Percentiles rank a stretch among this genome's conserved stretches.
Evolutionary conservation across 164 flowering plant genomes (phyloP).

Genomic region (Berberis vulgaris): DNA sequence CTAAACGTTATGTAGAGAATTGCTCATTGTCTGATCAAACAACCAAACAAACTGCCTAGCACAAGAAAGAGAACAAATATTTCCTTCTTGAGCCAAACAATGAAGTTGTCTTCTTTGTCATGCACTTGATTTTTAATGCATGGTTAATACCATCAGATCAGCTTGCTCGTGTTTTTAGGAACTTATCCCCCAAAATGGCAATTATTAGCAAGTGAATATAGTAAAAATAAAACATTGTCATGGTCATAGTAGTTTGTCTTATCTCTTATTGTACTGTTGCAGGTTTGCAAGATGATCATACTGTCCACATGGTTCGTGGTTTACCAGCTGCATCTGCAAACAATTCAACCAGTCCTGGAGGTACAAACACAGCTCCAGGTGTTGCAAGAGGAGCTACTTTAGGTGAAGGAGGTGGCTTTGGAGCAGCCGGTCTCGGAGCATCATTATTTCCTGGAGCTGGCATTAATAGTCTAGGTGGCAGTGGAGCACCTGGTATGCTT

Average conservation of each 20-base stretch:
- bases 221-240: too few relatives aligned
- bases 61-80: not conserved
- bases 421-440: constrained; percentile 48
- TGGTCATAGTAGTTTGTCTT: not conserved
- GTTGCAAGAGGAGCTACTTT: constrained; percentile 25
- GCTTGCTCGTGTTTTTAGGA: too few relatives aligned
- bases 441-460: constrained; percentile 62
- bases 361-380: constrained; percentile 22
- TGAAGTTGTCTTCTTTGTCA: too few relatives aligned
- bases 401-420: constrained; percentile 38
- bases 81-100: not conserved
- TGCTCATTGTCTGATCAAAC: not conserved
- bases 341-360: constrained; percentile 29
- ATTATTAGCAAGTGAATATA: too few relatives aligned
- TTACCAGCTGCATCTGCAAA: constrained; percentile 40
- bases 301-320: constrained; percentile 82
- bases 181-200: too few relatives aligned
- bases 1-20: not conserved
- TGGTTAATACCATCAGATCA: not conserved
- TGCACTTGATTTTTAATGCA: not conserved
- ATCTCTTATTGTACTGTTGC: not conserved
- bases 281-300: constrained; percentile 83
- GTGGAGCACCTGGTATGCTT: constrained; percentile 45
- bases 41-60: not conserved
- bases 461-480: constrained; percentile 41